A percentile compares a stretch with the other conserved stretches of the same genome.
Conservation (phyloP, 768 basidiomycete genomes). For the Russula earlei region DNA sequence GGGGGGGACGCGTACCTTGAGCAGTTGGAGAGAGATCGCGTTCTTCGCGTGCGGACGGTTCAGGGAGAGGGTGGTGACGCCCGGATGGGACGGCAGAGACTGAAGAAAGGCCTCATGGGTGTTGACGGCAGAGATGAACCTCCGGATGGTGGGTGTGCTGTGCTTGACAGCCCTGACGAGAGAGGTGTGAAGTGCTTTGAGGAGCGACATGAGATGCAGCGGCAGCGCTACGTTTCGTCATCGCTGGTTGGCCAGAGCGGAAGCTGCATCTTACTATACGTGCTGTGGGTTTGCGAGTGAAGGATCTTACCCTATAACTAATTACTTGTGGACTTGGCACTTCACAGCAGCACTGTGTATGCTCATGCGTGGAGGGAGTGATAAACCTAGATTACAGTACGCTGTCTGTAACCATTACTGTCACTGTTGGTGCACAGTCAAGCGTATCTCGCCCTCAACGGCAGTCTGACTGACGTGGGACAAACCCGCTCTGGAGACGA, state of each 20-base stretch:
- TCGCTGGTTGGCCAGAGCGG: background rate
- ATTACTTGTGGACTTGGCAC: too few species aligned
- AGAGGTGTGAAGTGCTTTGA: background rate
- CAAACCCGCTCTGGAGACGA: background rate
- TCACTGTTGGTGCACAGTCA: background rate
- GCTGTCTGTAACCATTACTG: background rate
- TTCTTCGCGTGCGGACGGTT: constrained; percentile 17
- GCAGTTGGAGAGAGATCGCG: constrained; percentile 17
- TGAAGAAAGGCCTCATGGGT: constrained; percentile 17
- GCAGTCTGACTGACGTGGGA: background rate
- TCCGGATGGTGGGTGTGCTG: background rate
- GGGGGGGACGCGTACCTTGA: constrained; percentile 7
- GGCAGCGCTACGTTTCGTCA: background rate
- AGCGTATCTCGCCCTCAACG: background rate
- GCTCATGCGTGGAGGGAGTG: too few species aligned
- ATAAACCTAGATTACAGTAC: background rate
- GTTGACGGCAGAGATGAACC: constrained; percentile 2
- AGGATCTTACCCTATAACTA: too few species aligned
- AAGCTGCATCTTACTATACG: too few species aligned
- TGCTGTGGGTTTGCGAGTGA: background rate
- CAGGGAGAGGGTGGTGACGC: constrained; percentile 13
- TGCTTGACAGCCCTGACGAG: constrained; percentile 1
- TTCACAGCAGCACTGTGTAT: too few species aligned
- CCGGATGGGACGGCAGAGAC: constrained; percentile 5
- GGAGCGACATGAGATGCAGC: background rate